Evolutionary conservation across 164 flowering plant genomes (phyloP).

Genomic region (Aristolochia contorta): DNA sequence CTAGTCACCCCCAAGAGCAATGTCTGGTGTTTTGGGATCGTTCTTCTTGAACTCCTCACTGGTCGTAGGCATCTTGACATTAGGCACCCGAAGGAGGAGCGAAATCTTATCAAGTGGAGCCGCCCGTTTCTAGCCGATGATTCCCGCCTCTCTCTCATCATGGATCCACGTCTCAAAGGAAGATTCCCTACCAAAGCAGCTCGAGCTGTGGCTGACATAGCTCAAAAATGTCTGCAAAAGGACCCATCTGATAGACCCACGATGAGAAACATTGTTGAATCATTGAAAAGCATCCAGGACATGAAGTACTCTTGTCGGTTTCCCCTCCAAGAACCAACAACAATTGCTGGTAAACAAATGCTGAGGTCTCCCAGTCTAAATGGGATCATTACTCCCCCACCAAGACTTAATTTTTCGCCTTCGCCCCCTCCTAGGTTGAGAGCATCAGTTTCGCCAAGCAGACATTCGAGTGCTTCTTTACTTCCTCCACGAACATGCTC

Average conservation of each 20-base stretch:
- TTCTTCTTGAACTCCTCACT: slow-evolving; percentile 84
- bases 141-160: slow-evolving; percentile 64
- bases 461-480: slow-evolving; percentile 20
- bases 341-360: slow-evolving; percentile 45
- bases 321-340: slow-evolving; percentile 79
- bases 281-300: slow-evolving; percentile 69
- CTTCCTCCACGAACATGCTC: slow-evolving; percentile 58
- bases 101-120: slow-evolving; percentile 85
- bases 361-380: slow-evolving; percentile 75
- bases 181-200: slow-evolving; percentile 79
- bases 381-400: slow-evolving; percentile 35
- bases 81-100: slow-evolving; percentile 71
- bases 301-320: slow-evolving; percentile 59
- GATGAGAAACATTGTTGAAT: slow-evolving; percentile 69
- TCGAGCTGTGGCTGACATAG: slow-evolving; percentile 66
- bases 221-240: slow-evolving; percentile 69
- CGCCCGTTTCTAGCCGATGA: slow-evolving; percentile 78
- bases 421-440: slow-evolving; percentile 44
- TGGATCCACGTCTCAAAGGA: slow-evolving; percentile 88
- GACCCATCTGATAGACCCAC: slow-evolving; percentile 92
- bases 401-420: slow-evolving; percentile 47
- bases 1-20: slow-evolving; percentile 92
- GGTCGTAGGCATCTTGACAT: slow-evolving; percentile 74
- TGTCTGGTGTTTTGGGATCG: slow-evolving; percentile 87
- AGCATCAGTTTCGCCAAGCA: slow-evolving; percentile 37